These are phyloP conservation scores for Aureobasidium sp. DNA, from an alignment of 2,329 filamentous ascomycete genomes.

Conservation along the genomic window DNA sequence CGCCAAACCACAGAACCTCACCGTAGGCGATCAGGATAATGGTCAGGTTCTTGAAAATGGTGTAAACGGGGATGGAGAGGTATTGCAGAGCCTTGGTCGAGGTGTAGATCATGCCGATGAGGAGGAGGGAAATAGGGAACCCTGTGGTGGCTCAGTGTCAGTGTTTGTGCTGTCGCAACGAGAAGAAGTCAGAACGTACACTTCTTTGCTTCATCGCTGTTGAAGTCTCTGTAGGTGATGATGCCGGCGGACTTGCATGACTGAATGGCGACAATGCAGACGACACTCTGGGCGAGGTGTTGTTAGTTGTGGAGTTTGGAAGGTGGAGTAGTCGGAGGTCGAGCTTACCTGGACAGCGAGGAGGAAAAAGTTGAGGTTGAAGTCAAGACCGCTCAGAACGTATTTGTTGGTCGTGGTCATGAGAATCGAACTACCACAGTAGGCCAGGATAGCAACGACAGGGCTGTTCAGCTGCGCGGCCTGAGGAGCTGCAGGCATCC, in stretches of 20 bases:
- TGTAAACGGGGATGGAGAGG: slow-evolving; percentile 96
- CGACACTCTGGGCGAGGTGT: slow-evolving; percentile 56
- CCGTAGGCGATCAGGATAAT: slow-evolving; percentile 98
- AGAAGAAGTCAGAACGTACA: slow-evolving; percentile 50
- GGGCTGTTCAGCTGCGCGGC: slow-evolving; percentile 49
- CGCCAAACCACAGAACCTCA: slow-evolving; percentile 97
- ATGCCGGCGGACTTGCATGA: slow-evolving; percentile 71
- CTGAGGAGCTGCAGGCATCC: slow-evolving; percentile 32
- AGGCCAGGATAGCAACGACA: slow-evolving; percentile 69
- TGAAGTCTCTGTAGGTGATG: slow-evolving; percentile 79
- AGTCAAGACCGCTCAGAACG: slow-evolving; percentile 79
- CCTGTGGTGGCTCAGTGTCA: slow-evolving; percentile 41
- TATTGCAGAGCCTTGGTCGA: slow-evolving; percentile 92
- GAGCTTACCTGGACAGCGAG: slow-evolving; percentile 79
- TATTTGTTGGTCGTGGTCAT: slow-evolving; percentile 99
- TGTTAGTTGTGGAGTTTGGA: neutral
- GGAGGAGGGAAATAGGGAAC: slow-evolving; percentile 92
- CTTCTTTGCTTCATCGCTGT: slow-evolving; percentile 80
- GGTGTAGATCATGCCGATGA: slow-evolving; percentile 99
- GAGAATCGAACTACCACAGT: slow-evolving; percentile 92
- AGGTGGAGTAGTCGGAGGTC: neutral
- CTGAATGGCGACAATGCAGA: slow-evolving; percentile 80
- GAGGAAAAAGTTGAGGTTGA: slow-evolving; percentile 96
- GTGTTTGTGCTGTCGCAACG: neutral
- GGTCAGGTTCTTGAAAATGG: slow-evolving; percentile 99